Evolutionary conservation across 2,329 filamentous ascomycete species (phyloP).

Genomic region (Cladobotryum protrusum): DNA sequence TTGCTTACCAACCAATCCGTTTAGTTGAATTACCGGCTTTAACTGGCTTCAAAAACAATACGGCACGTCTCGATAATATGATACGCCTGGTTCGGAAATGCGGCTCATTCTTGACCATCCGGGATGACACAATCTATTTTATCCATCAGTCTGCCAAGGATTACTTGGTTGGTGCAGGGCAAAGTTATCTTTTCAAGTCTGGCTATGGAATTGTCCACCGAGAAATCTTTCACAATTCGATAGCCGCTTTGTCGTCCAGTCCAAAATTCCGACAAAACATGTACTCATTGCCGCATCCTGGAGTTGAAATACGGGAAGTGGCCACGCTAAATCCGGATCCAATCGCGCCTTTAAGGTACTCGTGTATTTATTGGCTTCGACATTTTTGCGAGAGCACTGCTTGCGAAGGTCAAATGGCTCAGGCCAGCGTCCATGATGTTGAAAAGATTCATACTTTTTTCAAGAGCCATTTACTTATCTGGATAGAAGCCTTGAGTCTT

Average conservation of each 20-base stretch:
- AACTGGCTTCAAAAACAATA: constrained; percentile 29
- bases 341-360: constrained; percentile 13
- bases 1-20: constrained; percentile 29
- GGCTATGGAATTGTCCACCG: constrained; percentile 22
- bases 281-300: constrained; percentile 22
- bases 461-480: neutral
- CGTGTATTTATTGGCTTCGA: constrained; percentile 17
- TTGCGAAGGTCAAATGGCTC: neutral
- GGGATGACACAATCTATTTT: constrained; percentile 26
- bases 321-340: constrained; percentile 13
- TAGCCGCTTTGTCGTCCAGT: constrained; percentile 21
- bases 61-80: constrained; percentile 13
- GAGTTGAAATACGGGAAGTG: constrained; percentile 9
- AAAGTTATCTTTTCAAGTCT: constrained; percentile 22
- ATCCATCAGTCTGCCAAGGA: constrained; percentile 40
- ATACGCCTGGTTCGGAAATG: constrained; percentile 27
- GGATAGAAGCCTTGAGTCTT: constrained; percentile 2
- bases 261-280: constrained; percentile 29
- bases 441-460: neutral
- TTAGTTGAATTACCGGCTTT: constrained; percentile 11
- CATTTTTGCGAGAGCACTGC: constrained; percentile 12
- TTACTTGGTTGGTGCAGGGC: constrained; percentile 25
- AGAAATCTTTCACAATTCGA: constrained; percentile 27
- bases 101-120: constrained; percentile 34
- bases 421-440: neutral